A percentile compares a stretch with the other conserved stretches of the same genome.
phyloP scores from a whole-genome alignment of 495 filamentous ascomycete species.

The Parachaetomium inaequale region DNA sequence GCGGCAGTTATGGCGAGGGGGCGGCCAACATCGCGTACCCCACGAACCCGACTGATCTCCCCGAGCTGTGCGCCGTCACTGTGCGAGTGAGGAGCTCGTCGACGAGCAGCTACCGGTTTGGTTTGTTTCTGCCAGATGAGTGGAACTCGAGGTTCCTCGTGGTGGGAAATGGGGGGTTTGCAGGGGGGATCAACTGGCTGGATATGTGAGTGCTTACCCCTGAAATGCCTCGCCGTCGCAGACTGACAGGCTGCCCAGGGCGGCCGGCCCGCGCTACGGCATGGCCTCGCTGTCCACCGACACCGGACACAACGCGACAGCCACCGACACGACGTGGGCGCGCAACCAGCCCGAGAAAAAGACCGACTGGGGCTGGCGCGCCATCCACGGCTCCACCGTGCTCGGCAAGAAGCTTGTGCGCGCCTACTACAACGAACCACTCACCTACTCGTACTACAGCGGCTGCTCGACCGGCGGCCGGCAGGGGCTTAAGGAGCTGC shows the following conservation, averaged over 20 bases:
- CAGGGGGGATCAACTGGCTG: constrained; percentile 48
- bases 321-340: constrained; percentile 47
- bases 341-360: constrained; percentile 38
- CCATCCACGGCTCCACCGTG: constrained; percentile 47
- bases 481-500: constrained; percentile 49
- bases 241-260: constrained; percentile 8
- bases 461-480: constrained; percentile 57
- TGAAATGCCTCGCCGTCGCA: too few relatives aligned
- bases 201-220: constrained; percentile 36
- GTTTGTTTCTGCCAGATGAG: constrained; percentile 47
- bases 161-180: constrained; percentile 47
- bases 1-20: constrained; percentile 38
- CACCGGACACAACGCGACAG: constrained; percentile 50
- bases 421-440: constrained; percentile 26
- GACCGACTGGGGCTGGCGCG: constrained; percentile 48
- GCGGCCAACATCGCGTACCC: constrained; percentile 42
- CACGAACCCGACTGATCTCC: constrained; percentile 43
- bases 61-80: constrained; percentile 48
- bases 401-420: constrained; percentile 14
- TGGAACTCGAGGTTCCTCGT: constrained; percentile 48
- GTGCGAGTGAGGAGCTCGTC: constrained; percentile 45
- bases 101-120: constrained; percentile 45
- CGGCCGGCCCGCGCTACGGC: constrained; percentile 31
- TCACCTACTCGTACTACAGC: constrained; percentile 47
- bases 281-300: constrained; percentile 56